Conservation (phyloP, 495 filamentous ascomycete species). For the Hypoxylon trugodes region DNA sequence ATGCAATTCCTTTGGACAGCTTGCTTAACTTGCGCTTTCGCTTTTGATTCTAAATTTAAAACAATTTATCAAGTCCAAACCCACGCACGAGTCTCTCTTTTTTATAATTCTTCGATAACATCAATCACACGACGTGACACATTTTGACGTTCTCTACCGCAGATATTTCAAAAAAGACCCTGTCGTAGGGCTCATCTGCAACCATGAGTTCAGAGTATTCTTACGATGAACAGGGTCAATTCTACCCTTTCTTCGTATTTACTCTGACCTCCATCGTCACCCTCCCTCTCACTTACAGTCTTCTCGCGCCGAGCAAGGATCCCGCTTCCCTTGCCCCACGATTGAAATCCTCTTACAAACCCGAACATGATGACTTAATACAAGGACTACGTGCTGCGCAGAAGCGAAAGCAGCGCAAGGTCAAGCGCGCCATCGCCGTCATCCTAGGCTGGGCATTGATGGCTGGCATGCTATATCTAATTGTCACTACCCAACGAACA, state of each 20-base stretch:
- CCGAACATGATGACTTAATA: slow-evolving; percentile 82
- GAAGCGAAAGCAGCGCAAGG: slow-evolving; percentile 85
- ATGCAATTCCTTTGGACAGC: slow-evolving; percentile 22
- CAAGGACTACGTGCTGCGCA: slow-evolving; percentile 86
- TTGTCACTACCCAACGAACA: slow-evolving; percentile 77
- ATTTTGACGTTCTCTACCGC: slow-evolving; percentile 19
- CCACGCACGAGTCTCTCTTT: slow-evolving; percentile 13
- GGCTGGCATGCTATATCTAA: slow-evolving; percentile 92
- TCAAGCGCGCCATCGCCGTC: slow-evolving; percentile 85
- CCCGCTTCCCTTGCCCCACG: slow-evolving; percentile 59
- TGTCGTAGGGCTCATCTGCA: slow-evolving; percentile 50
- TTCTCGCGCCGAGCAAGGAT: slow-evolving; percentile 80
- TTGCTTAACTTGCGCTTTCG: slow-evolving; percentile 27
- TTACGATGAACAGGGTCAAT: slow-evolving; percentile 98
- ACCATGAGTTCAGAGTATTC: slow-evolving; percentile 96
- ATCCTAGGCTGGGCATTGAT: slow-evolving; percentile 82
- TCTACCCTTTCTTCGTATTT: slow-evolving; percentile 98
- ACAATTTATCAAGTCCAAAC: not conserved
- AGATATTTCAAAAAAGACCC: slow-evolving; percentile 31
- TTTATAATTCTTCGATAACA: not conserved
- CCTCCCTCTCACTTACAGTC: slow-evolving; percentile 86
- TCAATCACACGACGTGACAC: slow-evolving; percentile 5
- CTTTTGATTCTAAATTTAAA: slow-evolving; percentile 34
- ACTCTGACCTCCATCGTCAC: slow-evolving; percentile 89
- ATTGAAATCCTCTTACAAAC: slow-evolving; percentile 75